These are phyloP conservation scores for Chlorociboria aeruginascens DNA, from an alignment of 495 filamentous ascomycete genomes.

Conservation along the genomic window DNA sequence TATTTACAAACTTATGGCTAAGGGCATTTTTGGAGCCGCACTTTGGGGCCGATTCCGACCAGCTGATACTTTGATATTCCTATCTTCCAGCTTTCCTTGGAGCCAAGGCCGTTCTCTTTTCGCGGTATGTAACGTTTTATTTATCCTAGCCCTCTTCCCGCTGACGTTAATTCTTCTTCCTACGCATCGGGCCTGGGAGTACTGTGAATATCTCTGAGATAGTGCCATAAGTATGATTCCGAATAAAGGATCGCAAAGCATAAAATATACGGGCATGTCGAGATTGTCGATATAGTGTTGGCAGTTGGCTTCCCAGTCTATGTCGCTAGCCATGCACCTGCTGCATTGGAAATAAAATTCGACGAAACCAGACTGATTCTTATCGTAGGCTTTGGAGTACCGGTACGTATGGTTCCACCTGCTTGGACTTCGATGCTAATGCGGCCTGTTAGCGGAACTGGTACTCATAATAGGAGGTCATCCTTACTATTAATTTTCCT, in stretches of 20 bases:
- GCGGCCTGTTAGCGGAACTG: not conserved
- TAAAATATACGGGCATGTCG: not conserved
- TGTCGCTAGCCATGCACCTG: not conserved
- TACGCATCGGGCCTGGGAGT: not conserved
- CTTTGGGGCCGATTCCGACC: not conserved
- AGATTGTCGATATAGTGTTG: not conserved
- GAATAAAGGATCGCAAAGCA: not conserved
- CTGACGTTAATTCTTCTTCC: not conserved
- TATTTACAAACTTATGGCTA: constrained; percentile 2
- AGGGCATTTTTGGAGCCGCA: not conserved
- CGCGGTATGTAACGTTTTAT: not conserved
- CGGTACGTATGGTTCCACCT: too few species aligned
- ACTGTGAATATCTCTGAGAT: not conserved
- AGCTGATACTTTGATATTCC: constrained; percentile 1
- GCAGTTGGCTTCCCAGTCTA: not conserved
- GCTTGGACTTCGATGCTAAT: not conserved
- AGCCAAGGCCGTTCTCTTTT: not conserved
- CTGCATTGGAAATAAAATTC: too few species aligned
- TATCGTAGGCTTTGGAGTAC: too few species aligned
- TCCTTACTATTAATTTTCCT: not conserved
- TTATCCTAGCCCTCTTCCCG: not conserved
- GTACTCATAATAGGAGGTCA: not conserved
- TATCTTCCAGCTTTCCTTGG: constrained; percentile 5
- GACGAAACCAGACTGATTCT: too few species aligned
- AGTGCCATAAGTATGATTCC: not conserved